These are phyloP conservation scores for Thielaviopsis ethacetica DNA, from an alignment of 2,329 filamentous ascomycete species.

Conservation along the genomic window DNA sequence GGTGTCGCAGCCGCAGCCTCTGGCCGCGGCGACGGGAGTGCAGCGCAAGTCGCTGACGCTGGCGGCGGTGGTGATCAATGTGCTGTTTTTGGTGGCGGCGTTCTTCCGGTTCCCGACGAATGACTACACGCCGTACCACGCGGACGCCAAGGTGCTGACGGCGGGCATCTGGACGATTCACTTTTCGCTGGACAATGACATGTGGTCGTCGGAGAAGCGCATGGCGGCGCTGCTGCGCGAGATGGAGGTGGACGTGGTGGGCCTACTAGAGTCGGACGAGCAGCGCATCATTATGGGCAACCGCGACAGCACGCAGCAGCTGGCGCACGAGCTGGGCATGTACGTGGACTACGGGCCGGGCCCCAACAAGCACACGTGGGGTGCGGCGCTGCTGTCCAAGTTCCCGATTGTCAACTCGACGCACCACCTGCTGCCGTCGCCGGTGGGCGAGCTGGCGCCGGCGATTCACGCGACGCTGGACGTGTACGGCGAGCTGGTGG, in stretches of 20 bases:
- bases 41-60: conserved; percentile 36
- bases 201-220: conserved; percentile 93
- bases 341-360: conserved; percentile 95
- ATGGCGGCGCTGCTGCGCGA: conserved; percentile 86
- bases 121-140: conserved; percentile 80
- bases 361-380: conserved; percentile 98
- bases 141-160: conserved; percentile 72
- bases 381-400: conserved; percentile 79
- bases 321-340: conserved; percentile 95
- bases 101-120: conserved; percentile 87
- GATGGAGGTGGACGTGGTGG: conserved; percentile 90
- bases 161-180: conserved; percentile 98
- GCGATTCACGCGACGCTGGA: conserved; percentile 95
- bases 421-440: conserved; percentile 84
- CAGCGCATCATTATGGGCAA: conserved; percentile 99
- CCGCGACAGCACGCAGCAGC: conserved; percentile 83
- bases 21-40: conserved; percentile 17
- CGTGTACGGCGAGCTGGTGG: conserved; percentile 75
- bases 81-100: conserved; percentile 63
- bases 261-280: conserved; percentile 81
- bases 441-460: conserved; percentile 85
- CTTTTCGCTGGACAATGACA: conserved; percentile 93
- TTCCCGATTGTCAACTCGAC: conserved; percentile 96
- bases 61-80: conserved; percentile 57
- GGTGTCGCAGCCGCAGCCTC: conserved; percentile 17